phyloP scores from a whole-genome alignment of 1,284 basidiomycete genomes.

The Fomitopsis pinicola region DNA sequence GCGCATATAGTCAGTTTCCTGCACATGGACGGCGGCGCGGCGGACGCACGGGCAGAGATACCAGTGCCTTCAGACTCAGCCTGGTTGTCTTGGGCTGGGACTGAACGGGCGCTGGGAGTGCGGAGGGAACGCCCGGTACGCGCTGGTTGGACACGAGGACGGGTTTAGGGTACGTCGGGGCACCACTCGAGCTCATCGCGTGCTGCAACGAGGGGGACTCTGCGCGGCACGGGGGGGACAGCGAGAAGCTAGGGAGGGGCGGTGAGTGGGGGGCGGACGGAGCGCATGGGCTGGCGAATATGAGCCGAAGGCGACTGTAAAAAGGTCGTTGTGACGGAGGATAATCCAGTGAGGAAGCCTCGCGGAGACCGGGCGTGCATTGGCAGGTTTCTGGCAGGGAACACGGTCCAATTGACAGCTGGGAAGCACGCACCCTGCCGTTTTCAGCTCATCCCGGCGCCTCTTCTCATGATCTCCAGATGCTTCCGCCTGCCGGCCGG shows the following conservation, averaged over 20 bases:
- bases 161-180: slow-evolving; percentile 1
- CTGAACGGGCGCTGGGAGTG: slow-evolving; percentile 1
- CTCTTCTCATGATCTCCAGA: not conserved
- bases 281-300: not conserved
- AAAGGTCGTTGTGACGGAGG: not conserved
- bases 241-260: not conserved
- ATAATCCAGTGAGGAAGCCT: slow-evolving; percentile 1
- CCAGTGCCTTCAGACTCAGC: slow-evolving; percentile 40
- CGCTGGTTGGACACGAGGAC: slow-evolving; percentile 3
- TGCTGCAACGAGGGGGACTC: not conserved
- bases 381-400: not conserved
- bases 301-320: not conserved
- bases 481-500: not conserved
- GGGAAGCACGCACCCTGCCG: not conserved
- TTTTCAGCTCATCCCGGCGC: not conserved
- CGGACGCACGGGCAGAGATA: slow-evolving; percentile 43
- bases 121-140: slow-evolving; percentile 1
- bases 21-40: not conserved
- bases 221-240: not conserved
- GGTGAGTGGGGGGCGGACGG: not conserved
- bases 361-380: not conserved
- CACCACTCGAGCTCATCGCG: not conserved
- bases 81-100: slow-evolving; percentile 46
- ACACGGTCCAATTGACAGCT: not conserved
- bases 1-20: not conserved